Evolutionary conservation across 1,284 basidiomycete genomes (phyloP).

Genomic region (Tylopilus orsonianus): DNA sequence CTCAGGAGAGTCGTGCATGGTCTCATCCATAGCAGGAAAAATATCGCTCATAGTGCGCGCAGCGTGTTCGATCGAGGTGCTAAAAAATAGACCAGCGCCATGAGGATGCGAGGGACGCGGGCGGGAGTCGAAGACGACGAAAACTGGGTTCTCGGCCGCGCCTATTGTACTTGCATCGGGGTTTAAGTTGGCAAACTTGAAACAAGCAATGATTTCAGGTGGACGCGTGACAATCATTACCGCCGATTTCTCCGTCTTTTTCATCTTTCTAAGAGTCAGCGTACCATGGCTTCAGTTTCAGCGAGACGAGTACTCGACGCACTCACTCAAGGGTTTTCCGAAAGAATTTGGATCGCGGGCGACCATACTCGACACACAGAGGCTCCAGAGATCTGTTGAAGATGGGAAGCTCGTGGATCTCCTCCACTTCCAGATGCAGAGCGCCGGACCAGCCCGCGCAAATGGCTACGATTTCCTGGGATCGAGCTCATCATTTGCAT

Average conservation of each 20-base stretch:
- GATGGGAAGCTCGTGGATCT: slow-evolving; percentile 42
- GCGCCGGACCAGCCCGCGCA: slow-evolving; percentile 52
- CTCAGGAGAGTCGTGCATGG: slow-evolving; percentile 40
- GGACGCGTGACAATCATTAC: slow-evolving; percentile 65
- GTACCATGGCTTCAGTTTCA: background rate
- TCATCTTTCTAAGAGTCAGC: slow-evolving; percentile 33
- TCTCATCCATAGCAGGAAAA: slow-evolving; percentile 46
- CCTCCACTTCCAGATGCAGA: slow-evolving; percentile 58
- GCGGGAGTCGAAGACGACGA: slow-evolving; percentile 66
- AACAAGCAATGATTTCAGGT: slow-evolving; percentile 61
- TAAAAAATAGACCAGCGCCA: slow-evolving; percentile 57
- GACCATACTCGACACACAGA: slow-evolving; percentile 40
- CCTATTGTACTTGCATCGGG: background rate
- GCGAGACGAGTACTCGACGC: background rate
- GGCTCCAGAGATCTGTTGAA: slow-evolving; percentile 43
- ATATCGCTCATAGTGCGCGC: slow-evolving; percentile 48
- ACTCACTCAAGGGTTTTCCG: slow-evolving; percentile 45
- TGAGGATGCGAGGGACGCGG: slow-evolving; percentile 54
- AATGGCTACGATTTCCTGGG: slow-evolving; percentile 52
- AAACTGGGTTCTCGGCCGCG: slow-evolving; percentile 34
- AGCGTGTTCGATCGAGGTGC: slow-evolving; percentile 39
- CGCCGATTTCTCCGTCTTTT: slow-evolving; percentile 29
- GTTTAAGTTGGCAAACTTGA: slow-evolving; percentile 42
- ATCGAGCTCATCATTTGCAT: background rate
- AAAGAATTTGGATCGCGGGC: slow-evolving; percentile 42